Base-by-base conservation (phyloP, 2,329 filamentous ascomycete species). In the Geosmithia morbida region DNA sequence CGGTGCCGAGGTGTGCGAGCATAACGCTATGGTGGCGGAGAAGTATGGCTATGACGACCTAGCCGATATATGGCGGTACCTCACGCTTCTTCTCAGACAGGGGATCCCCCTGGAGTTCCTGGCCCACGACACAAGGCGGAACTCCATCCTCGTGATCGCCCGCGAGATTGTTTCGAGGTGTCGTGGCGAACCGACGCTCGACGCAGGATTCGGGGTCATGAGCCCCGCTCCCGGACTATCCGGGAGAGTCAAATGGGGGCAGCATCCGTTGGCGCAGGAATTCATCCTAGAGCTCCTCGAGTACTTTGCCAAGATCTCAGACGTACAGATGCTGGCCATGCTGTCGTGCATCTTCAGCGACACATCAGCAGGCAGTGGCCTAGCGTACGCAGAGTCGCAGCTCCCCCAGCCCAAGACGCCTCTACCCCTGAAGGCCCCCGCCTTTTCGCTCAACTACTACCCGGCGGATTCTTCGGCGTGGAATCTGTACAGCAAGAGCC, bases 21-120 rank as follows among this genome's bases (percentile, higher is more conserved):
- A 94, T 56, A 98, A 98, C 61, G 86, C 88, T 8, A 66, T 67
- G 1, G 79, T 94, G 43, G 89, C 90, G 8, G 73, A 79, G 53
- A 81, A 78, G 51, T 74, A 83, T 54, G 85, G 83, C 4, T 75
- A 79, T 52, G 61, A 70, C 14, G 86, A 95, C 52, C 65, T 94
- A 29, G 82, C 84, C 22, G 79, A 87, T 54, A 77, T 94, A 7
- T 98, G 92, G 92, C 78, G 77, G 45, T 83, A 96, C 53, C 71
- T 87, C 48, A 82, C 79, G 17, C 69, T 96, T 49, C 70, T 97
- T 6, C 67, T 97, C 43, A 79, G 81, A 53, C 84, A 85, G 54
- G 79, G 87, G 43, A 81, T 89, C 26, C 85, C 84, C 1, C 67
- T 90, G 3, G 74, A 83, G 54, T 66, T 86, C 22, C 64, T 83